Percentiles rank a stretch among this genome's conserved stretches.
Conservation (phyloP, 768 basidiomycete species). For the Leccinum incarnatum region DNA sequence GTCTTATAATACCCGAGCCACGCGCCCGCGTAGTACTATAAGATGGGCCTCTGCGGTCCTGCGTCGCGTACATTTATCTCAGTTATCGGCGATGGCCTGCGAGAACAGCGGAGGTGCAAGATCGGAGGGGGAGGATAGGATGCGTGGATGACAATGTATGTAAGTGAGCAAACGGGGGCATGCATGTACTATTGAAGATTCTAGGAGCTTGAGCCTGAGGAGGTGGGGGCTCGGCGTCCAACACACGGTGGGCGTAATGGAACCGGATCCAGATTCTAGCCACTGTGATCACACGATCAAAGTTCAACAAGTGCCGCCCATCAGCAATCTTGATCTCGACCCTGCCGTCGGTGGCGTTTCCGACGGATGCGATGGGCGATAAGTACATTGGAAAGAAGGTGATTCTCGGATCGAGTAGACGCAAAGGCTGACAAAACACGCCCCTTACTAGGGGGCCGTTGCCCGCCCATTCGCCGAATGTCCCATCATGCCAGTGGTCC, state of each 20-base stretch:
- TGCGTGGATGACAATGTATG: not conserved
- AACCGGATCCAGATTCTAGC: slow-evolving; percentile 47
- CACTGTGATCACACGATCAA: slow-evolving; percentile 65
- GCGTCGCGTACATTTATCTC: slow-evolving; percentile 50
- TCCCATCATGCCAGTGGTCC: too few relatives aligned
- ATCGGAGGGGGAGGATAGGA: not conserved
- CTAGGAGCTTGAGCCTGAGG: too few relatives aligned
- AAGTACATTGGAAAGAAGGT: slow-evolving; percentile 50
- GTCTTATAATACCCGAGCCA: slow-evolving; percentile 62
- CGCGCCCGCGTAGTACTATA: slow-evolving; percentile 55
- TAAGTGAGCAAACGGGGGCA: too few relatives aligned
- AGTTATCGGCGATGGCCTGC: slow-evolving; percentile 55
- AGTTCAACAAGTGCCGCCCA: slow-evolving; percentile 44
- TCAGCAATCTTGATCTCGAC: slow-evolving; percentile 47
- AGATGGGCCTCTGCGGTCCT: slow-evolving; percentile 55
- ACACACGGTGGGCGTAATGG: slow-evolving; percentile 67
- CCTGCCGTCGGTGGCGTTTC: slow-evolving; percentile 21
- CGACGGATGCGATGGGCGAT: slow-evolving; percentile 49
- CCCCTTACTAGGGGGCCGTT: slow-evolving; percentile 48
- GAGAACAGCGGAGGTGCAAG: not conserved
- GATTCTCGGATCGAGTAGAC: slow-evolving; percentile 60
- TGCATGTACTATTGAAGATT: too few relatives aligned
- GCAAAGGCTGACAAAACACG: slow-evolving; percentile 63
- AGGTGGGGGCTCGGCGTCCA: slow-evolving; percentile 39
- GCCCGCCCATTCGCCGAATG: slow-evolving; percentile 64